Conservation (phyloP, 345 rosid genomes). For the Populus ilicifolia region DNA sequence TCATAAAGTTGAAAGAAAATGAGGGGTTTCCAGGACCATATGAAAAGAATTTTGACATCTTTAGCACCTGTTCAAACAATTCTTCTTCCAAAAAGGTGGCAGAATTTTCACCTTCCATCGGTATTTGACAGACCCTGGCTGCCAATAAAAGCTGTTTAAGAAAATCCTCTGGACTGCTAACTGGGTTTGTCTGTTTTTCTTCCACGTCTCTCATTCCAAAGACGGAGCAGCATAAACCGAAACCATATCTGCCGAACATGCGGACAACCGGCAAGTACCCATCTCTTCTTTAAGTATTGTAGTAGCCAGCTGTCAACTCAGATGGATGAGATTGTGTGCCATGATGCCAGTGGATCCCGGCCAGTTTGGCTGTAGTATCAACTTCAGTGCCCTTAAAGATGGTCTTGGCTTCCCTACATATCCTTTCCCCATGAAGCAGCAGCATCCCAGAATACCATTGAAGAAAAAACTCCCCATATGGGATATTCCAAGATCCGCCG, state of each 20-base stretch:
- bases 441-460: slow-evolving; percentile 52
- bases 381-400: slow-evolving; percentile 39
- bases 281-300: slow-evolving; percentile 41
- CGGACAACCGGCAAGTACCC: slow-evolving; percentile 47
- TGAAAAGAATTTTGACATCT: slow-evolving; percentile 39
- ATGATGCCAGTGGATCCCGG: slow-evolving; percentile 50
- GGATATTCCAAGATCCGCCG: slow-evolving; percentile 43
- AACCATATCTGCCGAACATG: slow-evolving; percentile 39
- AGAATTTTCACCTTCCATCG: slow-evolving; percentile 45
- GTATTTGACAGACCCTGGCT: slow-evolving; percentile 33
- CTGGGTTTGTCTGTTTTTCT: slow-evolving; percentile 33
- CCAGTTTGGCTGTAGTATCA: slow-evolving; percentile 37
- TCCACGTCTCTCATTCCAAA: slow-evolving; percentile 45
- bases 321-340: slow-evolving; percentile 41
- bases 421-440: slow-evolving; percentile 46
- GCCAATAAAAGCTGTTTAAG: slow-evolving; percentile 40
- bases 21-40: slow-evolving; percentile 24
- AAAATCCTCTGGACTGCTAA: slow-evolving; percentile 43
- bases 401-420: slow-evolving; percentile 41
- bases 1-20: slow-evolving; percentile 41
- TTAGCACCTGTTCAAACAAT: slow-evolving; percentile 41
- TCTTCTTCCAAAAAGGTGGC: slow-evolving; percentile 27
- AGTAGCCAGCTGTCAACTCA: slow-evolving; percentile 50
- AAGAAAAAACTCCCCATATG: slow-evolving; percentile 42
- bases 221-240: slow-evolving; percentile 37